Base-by-base conservation (phyloP, 75 land plant species). In the Selaginella tamariscina region DNA sequence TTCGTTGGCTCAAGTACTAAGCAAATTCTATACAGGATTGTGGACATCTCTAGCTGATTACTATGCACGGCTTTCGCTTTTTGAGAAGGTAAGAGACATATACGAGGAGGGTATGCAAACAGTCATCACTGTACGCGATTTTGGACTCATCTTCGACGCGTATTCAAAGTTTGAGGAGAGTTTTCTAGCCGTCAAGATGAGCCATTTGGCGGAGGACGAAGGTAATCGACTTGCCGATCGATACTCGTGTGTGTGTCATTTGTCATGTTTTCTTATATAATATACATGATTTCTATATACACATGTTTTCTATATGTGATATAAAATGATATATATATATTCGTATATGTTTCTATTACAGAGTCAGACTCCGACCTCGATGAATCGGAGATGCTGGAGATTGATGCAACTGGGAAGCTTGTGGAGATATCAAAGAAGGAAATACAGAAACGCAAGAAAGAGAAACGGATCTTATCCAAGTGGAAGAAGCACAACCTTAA, bases 21-120 rank as follows among this genome's bases (percentile, higher is more conserved):
- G n/a, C n/a, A n/a, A n/a, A n/a, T n/a, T n/a, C n/a, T n/a, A n/a
- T n/a, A n/a, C n/a, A n/a, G n/a, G n/a, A n/a, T 54, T 92, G 64
- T 92, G 97, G 97, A 92, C 97, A 2, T 84, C 89, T 0, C 74
- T 92, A 5, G 97, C 97, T 0, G 97, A 92, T 75, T 92, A 92
- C 65, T 88, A 92, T 64, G 83, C 88, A n/a, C 75, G 94, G 70
- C 68, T 93, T 21, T 78, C 81, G 30, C 59, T 86, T 64, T 79
- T 70, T n/a, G 97, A 92, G 77, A 92, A 92, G 77, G 94, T 93
- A 0, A 74, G 97, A 56, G 97, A 88, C 76, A 72, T 92, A 1
- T 92, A 82, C 56, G 97, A 92, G 68, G 97, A 92, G 70, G 97
- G 97, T 0, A 80, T 92, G 78, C 72, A 68, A 24, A 89, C 87